phyloP scores from a whole-genome alignment of 1,139 yeast genomes.

The Citeromyces hawaiiensis region DNA sequence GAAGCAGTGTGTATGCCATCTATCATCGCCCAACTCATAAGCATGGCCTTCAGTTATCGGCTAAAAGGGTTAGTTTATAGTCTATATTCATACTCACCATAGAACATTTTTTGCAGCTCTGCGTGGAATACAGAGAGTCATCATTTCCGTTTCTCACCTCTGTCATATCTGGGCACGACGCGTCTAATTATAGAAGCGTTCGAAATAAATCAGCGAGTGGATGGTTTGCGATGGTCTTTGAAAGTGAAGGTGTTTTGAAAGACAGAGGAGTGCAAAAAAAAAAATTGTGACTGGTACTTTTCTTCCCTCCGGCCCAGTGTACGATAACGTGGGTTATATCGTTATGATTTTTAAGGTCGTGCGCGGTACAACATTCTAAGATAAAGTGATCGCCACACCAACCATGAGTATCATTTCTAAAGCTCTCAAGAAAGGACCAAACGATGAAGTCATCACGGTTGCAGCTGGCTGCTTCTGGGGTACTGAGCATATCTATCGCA shows the following conservation, averaged over 20 bases:
- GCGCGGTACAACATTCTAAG: neutral
- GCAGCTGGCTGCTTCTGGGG: constrained; percentile 97
- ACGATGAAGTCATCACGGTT: constrained; percentile 40
- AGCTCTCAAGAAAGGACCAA: constrained; percentile 19
- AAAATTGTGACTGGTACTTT: neutral
- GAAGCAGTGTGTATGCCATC: constrained; percentile 95
- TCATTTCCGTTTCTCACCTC: neutral
- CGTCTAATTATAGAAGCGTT: neutral
- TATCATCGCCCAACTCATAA: constrained; percentile 74
- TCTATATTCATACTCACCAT: neutral
- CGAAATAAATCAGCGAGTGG: neutral
- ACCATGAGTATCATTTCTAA: neutral
- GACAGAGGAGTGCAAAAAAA: neutral
- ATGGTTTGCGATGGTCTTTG: neutral
- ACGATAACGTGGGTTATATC: neutral
- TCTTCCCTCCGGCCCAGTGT: neutral
- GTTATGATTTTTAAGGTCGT: neutral
- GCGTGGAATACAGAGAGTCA: neutral
- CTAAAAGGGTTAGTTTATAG: constrained; percentile 2
- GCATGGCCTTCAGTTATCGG: constrained; percentile 67
- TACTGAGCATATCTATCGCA: constrained; percentile 70
- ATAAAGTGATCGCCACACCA: neutral
- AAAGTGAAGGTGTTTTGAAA: too few species aligned
- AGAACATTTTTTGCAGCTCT: neutral
- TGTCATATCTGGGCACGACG: neutral